Evolutionary conservation across 495 filamentous ascomycete genomes (phyloP).

Genomic region (Neurospora sp.): DNA sequence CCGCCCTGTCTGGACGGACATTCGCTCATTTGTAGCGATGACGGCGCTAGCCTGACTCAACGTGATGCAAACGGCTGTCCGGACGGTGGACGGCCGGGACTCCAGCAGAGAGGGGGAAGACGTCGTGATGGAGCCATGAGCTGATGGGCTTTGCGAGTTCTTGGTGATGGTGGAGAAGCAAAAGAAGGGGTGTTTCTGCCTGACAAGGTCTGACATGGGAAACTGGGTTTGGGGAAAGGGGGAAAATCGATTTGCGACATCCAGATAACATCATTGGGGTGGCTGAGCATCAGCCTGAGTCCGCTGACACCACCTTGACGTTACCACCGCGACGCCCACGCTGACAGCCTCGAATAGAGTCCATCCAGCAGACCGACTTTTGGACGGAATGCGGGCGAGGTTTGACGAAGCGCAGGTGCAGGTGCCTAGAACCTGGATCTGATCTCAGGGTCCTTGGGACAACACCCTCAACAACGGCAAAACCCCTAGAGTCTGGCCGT

Average conservation of each 20-base stretch:
- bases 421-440: background rate
- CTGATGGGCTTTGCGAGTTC: background rate
- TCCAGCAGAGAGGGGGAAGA: background rate
- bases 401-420: background rate
- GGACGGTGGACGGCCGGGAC: background rate
- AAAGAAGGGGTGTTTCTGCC: background rate
- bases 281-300: background rate
- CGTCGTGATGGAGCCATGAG: background rate
- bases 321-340: background rate
- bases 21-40: slow-evolving; percentile 9
- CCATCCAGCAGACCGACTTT: background rate
- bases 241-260: background rate
- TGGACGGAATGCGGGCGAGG: background rate
- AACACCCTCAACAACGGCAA: background rate
- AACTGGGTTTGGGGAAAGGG: background rate
- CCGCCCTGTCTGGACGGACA: slow-evolving; percentile 9
- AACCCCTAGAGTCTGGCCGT: background rate
- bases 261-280: background rate
- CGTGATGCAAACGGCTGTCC: background rate
- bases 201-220: background rate
- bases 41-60: slow-evolving; percentile 21
- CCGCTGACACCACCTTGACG: background rate
- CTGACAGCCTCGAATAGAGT: background rate
- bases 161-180: background rate
- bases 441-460: background rate